Percentiles rank a stretch among this genome's conserved stretches.
Conservation (phyloP, 2,329 filamentous ascomycete genomes). For the Fusarium buharicum region DNA sequence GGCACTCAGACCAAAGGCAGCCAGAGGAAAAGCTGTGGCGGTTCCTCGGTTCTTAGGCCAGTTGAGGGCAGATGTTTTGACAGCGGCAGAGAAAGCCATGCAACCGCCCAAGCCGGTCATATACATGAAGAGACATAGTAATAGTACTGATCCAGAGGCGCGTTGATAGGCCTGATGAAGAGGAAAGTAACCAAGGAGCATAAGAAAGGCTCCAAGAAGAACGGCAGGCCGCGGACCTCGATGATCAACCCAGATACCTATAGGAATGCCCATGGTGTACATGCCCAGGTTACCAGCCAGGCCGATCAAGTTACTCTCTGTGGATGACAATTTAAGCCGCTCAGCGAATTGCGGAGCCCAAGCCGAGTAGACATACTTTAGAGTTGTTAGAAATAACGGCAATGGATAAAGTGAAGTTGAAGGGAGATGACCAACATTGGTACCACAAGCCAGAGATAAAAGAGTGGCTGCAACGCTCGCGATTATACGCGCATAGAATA, state of each 20-base stretch:
- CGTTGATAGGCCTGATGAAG: constrained; percentile 81
- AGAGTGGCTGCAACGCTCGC: constrained; percentile 86
- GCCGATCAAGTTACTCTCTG: constrained; percentile 90
- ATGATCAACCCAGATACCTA: constrained; percentile 87
- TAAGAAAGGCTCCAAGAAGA: constrained; percentile 75
- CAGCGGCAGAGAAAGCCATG: constrained; percentile 85
- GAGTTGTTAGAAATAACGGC: constrained; percentile 17
- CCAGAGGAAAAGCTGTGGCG: constrained; percentile 91
- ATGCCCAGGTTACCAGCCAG: constrained; percentile 90
- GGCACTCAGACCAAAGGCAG: constrained; percentile 92
- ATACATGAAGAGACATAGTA: constrained; percentile 84
- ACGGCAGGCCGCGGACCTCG: constrained; percentile 84
- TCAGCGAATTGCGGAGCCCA: constrained; percentile 97
- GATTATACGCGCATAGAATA: constrained; percentile 75
- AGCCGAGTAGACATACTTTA: constrained; percentile 94
- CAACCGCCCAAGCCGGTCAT: constrained; percentile 90
- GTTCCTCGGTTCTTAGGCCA: constrained; percentile 92
- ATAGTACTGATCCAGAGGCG: constrained; percentile 67
- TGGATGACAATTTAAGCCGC: constrained; percentile 86
- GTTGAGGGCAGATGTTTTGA: constrained; percentile 89
- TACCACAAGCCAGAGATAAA: constrained; percentile 90
- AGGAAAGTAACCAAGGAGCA: constrained; percentile 86
- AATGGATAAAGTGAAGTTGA: not conserved
- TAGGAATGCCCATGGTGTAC: constrained; percentile 89
- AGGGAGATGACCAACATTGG: constrained; percentile 72